These are phyloP conservation scores for Phlyctochytrium arcticum DNA, from an alignment of 192 early-diverging fungal species.

Conservation along the genomic window DNA sequence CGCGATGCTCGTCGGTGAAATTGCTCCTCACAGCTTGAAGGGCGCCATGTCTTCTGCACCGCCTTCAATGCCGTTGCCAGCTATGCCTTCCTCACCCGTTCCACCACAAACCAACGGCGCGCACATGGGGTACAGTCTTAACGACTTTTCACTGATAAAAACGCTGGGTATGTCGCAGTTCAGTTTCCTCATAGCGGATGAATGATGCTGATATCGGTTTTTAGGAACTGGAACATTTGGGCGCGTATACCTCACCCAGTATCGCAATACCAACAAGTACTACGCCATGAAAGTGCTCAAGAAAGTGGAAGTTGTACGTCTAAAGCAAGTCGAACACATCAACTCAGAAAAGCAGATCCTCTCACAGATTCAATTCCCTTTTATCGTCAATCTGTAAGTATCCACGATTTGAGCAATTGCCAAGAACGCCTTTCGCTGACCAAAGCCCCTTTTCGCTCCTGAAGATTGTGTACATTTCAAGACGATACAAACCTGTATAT, in stretches of 20 bases:
- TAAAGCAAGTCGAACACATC: constrained; percentile 61
- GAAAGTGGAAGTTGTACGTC: constrained; percentile 50
- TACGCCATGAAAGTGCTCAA: constrained; percentile 67
- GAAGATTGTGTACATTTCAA: constrained; percentile 90
- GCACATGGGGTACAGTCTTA: constrained; percentile 37
- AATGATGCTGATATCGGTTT: not conserved
- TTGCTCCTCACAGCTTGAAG: too few relatives aligned
- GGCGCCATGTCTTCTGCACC: too few relatives aligned
- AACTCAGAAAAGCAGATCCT: constrained; percentile 56
- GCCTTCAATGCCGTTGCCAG: too few relatives aligned
- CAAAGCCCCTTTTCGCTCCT: not conserved
- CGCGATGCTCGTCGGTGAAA: too few relatives aligned
- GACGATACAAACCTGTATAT: constrained; percentile 92
- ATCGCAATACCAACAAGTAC: constrained; percentile 74
- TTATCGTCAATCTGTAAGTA: constrained; percentile 54
- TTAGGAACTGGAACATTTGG: constrained; percentile 96
- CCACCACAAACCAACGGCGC: constrained; percentile 37
- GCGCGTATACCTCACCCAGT: constrained; percentile 85
- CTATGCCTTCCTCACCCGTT: too few relatives aligned
- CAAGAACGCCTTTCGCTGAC: not conserved
- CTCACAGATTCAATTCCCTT: constrained; percentile 39
- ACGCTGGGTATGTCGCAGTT: constrained; percentile 36
- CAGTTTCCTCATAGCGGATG: not conserved
- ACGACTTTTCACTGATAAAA: constrained; percentile 47
- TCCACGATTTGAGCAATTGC: too few relatives aligned